Conservation (phyloP, 208 protist species). For the Tritrichomonas foetus region DNA sequence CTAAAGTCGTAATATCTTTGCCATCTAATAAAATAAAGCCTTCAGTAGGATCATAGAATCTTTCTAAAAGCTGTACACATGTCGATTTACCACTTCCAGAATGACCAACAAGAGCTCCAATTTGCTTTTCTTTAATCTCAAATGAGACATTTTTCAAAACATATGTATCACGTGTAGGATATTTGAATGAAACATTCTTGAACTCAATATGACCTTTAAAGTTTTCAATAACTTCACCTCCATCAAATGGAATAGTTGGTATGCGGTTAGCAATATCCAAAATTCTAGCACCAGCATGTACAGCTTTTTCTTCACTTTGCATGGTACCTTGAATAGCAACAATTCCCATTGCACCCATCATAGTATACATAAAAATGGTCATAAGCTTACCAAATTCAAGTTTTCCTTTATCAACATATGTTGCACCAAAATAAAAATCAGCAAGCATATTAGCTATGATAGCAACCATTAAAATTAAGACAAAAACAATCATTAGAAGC, state of each 20-base stretch:
- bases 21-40: conserved; percentile 24
- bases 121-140: too few species aligned
- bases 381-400: not conserved
- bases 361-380: not conserved
- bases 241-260: conserved; percentile 20
- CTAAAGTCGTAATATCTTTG: not conserved
- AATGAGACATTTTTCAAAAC: too few species aligned
- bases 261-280: not conserved
- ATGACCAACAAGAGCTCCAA: not conserved
- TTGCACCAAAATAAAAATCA: not conserved
- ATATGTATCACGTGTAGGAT: too few species aligned
- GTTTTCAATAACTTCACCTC: not conserved
- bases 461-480: not conserved
- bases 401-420: not conserved
- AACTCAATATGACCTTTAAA: too few species aligned
- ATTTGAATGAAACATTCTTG: too few species aligned
- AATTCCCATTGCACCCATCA: not conserved
- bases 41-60: conserved; percentile 41
- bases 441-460: not conserved
- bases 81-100: conserved; percentile 42
- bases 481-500: not conserved
- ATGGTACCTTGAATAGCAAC: not conserved
- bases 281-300: not conserved
- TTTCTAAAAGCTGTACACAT: not conserved
- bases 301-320: not conserved